Evolutionary conservation across 495 filamentous ascomycete species (phyloP), one percentile per base, ranked within the genome.

Genomic region (Podospora anserina): DNA sequence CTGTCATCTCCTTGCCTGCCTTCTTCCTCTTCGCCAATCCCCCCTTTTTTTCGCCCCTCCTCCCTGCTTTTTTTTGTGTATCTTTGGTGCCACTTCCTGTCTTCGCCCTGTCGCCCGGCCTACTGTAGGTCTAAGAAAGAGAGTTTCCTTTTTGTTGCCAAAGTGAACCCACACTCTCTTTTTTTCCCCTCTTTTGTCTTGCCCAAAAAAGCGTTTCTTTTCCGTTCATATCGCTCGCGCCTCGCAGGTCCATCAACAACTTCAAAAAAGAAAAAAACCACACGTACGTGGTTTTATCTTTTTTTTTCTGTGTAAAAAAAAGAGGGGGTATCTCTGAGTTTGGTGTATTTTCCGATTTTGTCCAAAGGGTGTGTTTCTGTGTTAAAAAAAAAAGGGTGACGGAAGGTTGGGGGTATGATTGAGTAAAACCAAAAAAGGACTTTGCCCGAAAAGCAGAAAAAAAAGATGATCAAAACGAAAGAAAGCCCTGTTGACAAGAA

Each of bases 281-380:
- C 15, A 56, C n/a, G 55, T 58, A 20, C 55, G 55, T 19, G n/a
- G 55, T 58, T 57, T 57, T 57, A n/a, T 23, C 4, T 19, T 56
- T 13, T 56, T 56, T 56, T 56, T 56, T 20, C 4, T 18, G 54
- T 23, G 23, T 23, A 23, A 23, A 56, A 18, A 19, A 58, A 58
- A 58, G 23, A 58, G 55, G 55, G 55, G 55, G 55, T 58, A 58
- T 58, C 55, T 58, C 55, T 58, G 55, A 20, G n/a, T 58, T 9
- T 19, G 7, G 55, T 26, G 18, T 19, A 19, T 58, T 20, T 58
- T 58, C 18, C n/a, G n/a, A 2, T 26, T 58, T 58, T 58, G n/a
- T 19, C 6, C 18, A 58, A 58, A 58, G 23, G 7, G 5, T 58
- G 23, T 58, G 39, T 26, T 9, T 11, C 9, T 58, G 55, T 26